These are phyloP conservation scores for Plenodomus lindquistii DNA, from an alignment of 2,329 filamentous ascomycete species.

Conservation along the genomic window DNA sequence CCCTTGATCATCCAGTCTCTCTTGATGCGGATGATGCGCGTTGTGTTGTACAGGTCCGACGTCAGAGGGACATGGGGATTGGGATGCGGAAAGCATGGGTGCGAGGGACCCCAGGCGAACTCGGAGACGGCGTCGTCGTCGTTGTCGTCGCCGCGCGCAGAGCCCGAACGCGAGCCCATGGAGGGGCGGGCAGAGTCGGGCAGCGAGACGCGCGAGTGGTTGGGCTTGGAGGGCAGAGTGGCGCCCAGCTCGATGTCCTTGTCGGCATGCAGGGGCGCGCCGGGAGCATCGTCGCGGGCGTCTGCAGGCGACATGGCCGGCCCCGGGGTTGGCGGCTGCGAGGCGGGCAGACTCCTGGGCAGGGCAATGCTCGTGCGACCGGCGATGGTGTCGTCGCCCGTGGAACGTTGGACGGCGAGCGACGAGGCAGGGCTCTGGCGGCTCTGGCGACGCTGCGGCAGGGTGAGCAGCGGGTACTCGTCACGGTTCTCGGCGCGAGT, in stretches of 20 bases:
- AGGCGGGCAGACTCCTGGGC: conserved; percentile 44
- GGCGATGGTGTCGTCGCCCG: conserved; percentile 45
- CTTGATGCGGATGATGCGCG: conserved; percentile 87
- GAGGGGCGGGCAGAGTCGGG: conserved; percentile 34
- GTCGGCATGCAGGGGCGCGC: conserved; percentile 12
- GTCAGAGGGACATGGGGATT: conserved; percentile 86
- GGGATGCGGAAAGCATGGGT: conserved; percentile 91
- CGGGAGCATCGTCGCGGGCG: conserved; percentile 15
- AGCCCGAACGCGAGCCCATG: conserved; percentile 26
- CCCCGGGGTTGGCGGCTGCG: conserved; percentile 29
- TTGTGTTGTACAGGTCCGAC: conserved; percentile 74
- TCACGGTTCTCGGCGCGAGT: conserved; percentile 47
- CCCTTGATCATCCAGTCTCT: conserved; percentile 90
- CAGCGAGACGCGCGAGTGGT: conserved; percentile 26
- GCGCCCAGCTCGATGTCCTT: conserved; percentile 33
- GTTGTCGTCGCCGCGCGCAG: conserved; percentile 39
- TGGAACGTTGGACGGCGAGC: conserved; percentile 44
- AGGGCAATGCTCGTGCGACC: conserved; percentile 57
- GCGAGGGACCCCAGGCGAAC: conserved; percentile 87
- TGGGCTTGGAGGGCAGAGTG: conserved; percentile 6
- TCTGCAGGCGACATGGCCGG: conserved; percentile 29
- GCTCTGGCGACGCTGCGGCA: conserved; percentile 61
- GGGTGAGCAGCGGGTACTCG: conserved; percentile 60
- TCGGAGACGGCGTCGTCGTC: conserved; percentile 50
- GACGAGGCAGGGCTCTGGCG: conserved; percentile 50